These are phyloP conservation scores for Lyophyllum shimeji DNA, from an alignment of 768 basidiomycete species.

Conservation along the genomic window DNA sequence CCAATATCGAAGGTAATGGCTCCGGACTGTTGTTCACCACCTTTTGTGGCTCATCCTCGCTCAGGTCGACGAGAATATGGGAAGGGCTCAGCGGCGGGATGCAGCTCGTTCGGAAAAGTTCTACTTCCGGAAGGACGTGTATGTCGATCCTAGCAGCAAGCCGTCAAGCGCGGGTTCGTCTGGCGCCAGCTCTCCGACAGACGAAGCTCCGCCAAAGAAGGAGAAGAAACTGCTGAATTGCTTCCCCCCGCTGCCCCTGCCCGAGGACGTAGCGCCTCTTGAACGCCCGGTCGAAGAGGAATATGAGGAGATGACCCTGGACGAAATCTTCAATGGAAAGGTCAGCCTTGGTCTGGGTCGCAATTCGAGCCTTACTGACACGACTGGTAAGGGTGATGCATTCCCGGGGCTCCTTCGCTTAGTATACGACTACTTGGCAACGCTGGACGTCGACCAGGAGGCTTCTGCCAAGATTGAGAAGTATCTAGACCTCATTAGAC, in stretches of 20 bases:
- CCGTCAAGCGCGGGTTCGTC: slow-evolving; percentile 47
- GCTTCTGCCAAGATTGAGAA: slow-evolving; percentile 63
- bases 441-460: slow-evolving; percentile 69
- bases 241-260: slow-evolving; percentile 60
- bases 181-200: slow-evolving; percentile 36
- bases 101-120: slow-evolving; percentile 77
- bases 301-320: slow-evolving; percentile 88
- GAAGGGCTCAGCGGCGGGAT: slow-evolving; percentile 79
- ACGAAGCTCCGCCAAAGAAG: slow-evolving; percentile 42
- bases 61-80: slow-evolving; percentile 98
- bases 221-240: slow-evolving; percentile 72
- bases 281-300: slow-evolving; percentile 67
- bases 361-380: neutral
- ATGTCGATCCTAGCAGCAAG: slow-evolving; percentile 50
- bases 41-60: neutral
- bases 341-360: slow-evolving; percentile 32
- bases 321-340: slow-evolving; percentile 96
- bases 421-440: slow-evolving; percentile 82
- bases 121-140: slow-evolving; percentile 87
- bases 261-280: slow-evolving; percentile 39
- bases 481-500: slow-evolving; percentile 79
- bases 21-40: neutral
- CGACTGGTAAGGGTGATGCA: slow-evolving; percentile 43
- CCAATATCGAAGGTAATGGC: slow-evolving; percentile 87
- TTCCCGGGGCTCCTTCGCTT: slow-evolving; percentile 85